Percentiles rank a stretch among this genome's conserved stretches.
Conservation (phyloP, 305 asterid species). For the Fraxinus floribunda region DNA sequence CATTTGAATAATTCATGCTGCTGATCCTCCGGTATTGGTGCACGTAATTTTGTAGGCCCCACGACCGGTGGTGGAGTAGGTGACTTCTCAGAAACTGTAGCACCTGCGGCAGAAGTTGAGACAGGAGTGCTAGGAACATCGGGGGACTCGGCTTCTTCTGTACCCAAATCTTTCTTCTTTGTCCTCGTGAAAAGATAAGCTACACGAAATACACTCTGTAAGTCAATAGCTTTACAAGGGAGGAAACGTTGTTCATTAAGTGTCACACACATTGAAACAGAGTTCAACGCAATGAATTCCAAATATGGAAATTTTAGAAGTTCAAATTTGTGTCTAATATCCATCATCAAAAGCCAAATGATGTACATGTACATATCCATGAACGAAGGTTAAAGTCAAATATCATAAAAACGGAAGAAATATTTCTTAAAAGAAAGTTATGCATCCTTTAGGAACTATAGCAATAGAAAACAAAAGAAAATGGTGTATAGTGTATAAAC, state of each 20-base stretch:
- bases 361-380: not conserved
- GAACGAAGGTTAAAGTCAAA: not conserved
- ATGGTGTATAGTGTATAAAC: not conserved
- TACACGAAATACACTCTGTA: conserved; percentile 26
- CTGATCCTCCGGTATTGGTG: conserved; percentile 67
- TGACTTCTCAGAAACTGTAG: conserved; percentile 39
- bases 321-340: not conserved
- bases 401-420: not conserved
- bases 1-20: conserved; percentile 76
- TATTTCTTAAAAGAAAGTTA: not conserved
- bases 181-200: conserved; percentile 69
- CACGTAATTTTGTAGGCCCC: conserved; percentile 41
- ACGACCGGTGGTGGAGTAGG: conserved; percentile 22
- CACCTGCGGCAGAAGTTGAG: conserved; percentile 33
- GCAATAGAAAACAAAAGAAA: not conserved
- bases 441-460: not conserved
- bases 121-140: conserved; percentile 35
- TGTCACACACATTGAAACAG: not conserved
- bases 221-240: not conserved
- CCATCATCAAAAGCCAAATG: not conserved
- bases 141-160: conserved; percentile 39
- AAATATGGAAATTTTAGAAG: not conserved
- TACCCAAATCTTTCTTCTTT: conserved; percentile 34
- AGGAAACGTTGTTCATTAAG: not conserved
- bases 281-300: not conserved